A percentile compares a stretch with the other conserved stretches of the same genome.
These are phyloP conservation scores for Tolypocladium pustulatum DNA, from an alignment of 2,329 filamentous ascomycete genomes.

Conservation along the genomic window DNA sequence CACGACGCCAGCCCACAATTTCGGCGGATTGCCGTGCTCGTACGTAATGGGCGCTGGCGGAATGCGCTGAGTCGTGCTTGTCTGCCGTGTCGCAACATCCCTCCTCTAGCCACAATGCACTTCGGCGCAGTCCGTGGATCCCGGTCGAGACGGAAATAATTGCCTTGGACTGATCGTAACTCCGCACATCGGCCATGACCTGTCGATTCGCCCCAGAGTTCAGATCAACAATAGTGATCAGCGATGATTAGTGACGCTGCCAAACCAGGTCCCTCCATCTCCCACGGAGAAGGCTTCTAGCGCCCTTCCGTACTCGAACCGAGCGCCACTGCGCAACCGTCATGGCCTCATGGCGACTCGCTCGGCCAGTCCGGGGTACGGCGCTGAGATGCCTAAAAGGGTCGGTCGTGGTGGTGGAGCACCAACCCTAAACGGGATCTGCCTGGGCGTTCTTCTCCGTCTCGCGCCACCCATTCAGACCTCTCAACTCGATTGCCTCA, in stretches of 20 bases:
- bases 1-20: not conserved
- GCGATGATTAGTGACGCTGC: not conserved
- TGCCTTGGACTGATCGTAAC: not conserved
- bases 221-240: not conserved
- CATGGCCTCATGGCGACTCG: not conserved
- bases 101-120: not conserved
- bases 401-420: not conserved
- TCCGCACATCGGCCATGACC: not conserved
- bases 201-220: not conserved
- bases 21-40: not conserved
- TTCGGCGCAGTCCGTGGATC: not conserved
- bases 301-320: not conserved
- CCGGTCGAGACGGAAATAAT: not conserved
- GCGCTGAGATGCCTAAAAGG: not conserved
- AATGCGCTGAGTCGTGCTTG: not conserved
- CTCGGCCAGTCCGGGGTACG: not conserved
- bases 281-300: not conserved
- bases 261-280: not conserved
- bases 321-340: not conserved
- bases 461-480: not conserved
- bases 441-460: not conserved
- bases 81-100: not conserved
- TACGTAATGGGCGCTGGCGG: not conserved
- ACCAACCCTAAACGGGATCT: not conserved
- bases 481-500: not conserved